Percentiles rank a stretch among this genome's conserved stretches.
Evolutionary conservation across 768 basidiomycete genomes (phyloP).

Genomic region (Cystofilobasidium bisporidii): DNA sequence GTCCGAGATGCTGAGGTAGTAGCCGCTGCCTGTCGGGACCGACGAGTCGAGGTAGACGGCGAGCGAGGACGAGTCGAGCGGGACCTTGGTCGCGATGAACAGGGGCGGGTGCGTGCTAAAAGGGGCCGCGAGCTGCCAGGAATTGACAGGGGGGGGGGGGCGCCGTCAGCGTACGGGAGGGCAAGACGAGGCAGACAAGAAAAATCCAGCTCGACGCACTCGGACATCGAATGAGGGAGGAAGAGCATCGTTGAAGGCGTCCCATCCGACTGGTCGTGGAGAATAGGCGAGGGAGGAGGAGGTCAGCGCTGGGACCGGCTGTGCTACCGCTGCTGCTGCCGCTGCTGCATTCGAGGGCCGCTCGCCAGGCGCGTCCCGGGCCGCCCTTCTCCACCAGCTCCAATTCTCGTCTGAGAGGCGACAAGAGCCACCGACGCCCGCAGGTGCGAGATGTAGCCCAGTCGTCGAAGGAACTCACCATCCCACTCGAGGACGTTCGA

Average conservation of each 20-base stretch:
- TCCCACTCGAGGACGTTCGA: background rate
- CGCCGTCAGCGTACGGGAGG: background rate
- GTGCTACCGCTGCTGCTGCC: background rate
- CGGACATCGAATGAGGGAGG: slow-evolving; percentile 11
- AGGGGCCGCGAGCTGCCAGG: slow-evolving; percentile 2
- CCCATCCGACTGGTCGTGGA: slow-evolving; percentile 7
- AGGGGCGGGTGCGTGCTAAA: background rate
- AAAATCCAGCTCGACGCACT: background rate
- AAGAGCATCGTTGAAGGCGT: background rate
- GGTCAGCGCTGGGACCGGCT: background rate
- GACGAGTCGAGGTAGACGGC: background rate
- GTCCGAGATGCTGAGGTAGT: background rate
- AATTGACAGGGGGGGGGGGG: no score
- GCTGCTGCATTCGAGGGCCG: background rate
- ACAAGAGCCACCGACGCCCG: background rate
- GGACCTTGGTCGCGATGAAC: slow-evolving; percentile 12
- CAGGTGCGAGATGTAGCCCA: background rate
- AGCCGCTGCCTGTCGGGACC: slow-evolving; percentile 15
- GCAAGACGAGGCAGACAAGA: background rate
- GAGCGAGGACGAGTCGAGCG: background rate
- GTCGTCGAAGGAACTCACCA: background rate
- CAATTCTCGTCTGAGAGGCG: no score
- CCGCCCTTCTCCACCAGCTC: no score
- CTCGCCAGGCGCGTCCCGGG: no score
- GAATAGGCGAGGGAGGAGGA: background rate